Conservation (phyloP, 225 moss, liverwort and hornwort species). For the Ulota crispa region DNA sequence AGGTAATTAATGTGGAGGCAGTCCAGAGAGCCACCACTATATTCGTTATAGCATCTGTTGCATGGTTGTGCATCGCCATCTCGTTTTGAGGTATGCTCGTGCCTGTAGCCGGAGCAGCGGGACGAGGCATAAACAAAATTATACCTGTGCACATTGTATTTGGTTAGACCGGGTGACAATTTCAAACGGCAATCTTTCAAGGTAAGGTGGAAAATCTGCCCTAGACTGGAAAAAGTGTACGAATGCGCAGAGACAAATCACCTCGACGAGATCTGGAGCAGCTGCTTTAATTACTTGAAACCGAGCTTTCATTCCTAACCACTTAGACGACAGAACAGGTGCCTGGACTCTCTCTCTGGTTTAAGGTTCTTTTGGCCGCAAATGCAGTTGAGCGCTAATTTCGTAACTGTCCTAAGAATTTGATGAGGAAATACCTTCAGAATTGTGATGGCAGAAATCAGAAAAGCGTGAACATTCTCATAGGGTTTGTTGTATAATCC, state of each 20-base stretch:
- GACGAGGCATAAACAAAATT: not conserved
- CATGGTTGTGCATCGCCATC: conserved; percentile 5
- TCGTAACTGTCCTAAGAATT: not conserved
- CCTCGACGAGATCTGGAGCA: not conserved
- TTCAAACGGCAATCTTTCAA: conserved; percentile 2
- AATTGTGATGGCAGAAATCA: not conserved
- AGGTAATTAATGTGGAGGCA: conserved; percentile 6
- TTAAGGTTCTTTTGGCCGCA: not conserved
- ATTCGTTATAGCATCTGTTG: not conserved
- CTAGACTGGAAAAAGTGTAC: not conserved
- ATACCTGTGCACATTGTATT: not conserved
- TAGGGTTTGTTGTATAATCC: not conserved
- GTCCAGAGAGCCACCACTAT: conserved; percentile 14
- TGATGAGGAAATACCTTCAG: not conserved
- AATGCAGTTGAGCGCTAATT: not conserved
- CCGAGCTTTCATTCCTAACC: not conserved
- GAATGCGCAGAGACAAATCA: not conserved
- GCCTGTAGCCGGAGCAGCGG: not conserved
- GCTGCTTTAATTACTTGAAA: not conserved
- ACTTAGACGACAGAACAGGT: not conserved
- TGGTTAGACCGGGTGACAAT: conserved; percentile 8
- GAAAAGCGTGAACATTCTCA: not conserved
- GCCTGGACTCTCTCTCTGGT: conserved; percentile 6
- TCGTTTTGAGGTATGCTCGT: conserved; percentile 2
- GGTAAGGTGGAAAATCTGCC: not conserved